Evolutionary conservation across 2,329 filamentous ascomycete genomes (phyloP).

Genomic region (Diaporthe eres): DNA sequence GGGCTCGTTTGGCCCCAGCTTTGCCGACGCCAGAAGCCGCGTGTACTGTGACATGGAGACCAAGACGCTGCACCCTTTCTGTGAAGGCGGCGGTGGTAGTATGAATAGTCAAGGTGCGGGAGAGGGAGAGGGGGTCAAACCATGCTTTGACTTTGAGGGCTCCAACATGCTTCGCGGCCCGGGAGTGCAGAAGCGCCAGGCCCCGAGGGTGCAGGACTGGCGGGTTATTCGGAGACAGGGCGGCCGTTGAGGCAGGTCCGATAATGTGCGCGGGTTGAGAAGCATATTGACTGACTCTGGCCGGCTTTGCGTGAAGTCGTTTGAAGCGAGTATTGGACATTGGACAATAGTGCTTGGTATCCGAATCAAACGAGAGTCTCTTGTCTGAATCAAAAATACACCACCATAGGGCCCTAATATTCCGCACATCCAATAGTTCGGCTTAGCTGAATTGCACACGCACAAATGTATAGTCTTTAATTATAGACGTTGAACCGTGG

Average conservation of each 20-base stretch:
- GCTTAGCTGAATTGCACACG: no score
- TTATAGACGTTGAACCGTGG: no score
- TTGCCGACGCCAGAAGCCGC: neutral
- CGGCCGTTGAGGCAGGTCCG: neutral
- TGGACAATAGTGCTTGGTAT: no score
- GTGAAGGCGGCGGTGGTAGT: neutral
- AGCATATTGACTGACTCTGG: no score
- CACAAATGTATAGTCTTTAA: no score
- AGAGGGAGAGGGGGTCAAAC: neutral
- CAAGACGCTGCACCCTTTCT: constrained; percentile 1
- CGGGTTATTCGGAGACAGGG: neutral
- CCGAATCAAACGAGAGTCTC: no score
- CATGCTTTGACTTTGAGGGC: constrained; percentile 5
- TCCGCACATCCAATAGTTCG: no score
- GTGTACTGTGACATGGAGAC: neutral
- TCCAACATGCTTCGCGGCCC: neutral
- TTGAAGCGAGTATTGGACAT: no score
- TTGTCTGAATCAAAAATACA: no score
- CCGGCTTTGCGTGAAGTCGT: no score
- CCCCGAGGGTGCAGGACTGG: neutral
- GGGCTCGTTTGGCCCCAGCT: neutral
- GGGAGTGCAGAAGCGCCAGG: neutral
- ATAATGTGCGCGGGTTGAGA: neutral
- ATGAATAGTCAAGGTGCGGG: neutral
- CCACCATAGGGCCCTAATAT: no score